Base-by-base conservation (phyloP, 225 moss, liverwort and hornwort genomes). In the Sphagnum contortum region DNA sequence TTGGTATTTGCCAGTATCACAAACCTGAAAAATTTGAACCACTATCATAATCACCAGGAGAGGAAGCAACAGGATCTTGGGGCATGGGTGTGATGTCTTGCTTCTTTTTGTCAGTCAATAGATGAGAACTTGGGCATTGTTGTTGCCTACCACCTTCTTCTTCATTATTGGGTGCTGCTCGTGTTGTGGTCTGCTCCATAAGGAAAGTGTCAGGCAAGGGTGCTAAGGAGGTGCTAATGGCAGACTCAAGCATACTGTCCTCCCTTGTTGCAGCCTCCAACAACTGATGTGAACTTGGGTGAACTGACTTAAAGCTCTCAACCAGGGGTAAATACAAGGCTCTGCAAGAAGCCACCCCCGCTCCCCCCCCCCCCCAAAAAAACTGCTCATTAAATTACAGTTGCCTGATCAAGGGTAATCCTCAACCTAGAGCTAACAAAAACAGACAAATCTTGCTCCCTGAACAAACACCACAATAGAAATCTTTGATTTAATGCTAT, bases 261-360 rank as follows among this genome's bases (percentile, higher is more conserved):
- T 29, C 29, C 29, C 29, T 29, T 29, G 29, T 48, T 4, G 47
- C 5, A 12, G 49, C 50, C 47, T 64, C 49, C 29, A 5, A 11
- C 55, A 69, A 65, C 46, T 47, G 4, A 12, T 63, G 11, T 14
- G 59, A 50, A 8, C 67, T 12, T 7, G 7, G 57, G 6, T 55
- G 65, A n/a, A 65, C 29, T 2, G 8, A 69, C 47, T 59, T 73
- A 8, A 85, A 80, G 63, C 69, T 64, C 63, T 89, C 94, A 12
- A 89, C 89, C 2, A 83, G 57, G 3, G 91, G 78, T 12, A 89
- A 89, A 61, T 87, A 87, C 14, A 83, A 49, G 0, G 74, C 74
- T 52, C 80, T 83, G 70, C 45, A 7, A n/a, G 50, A 12, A 61
- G 47, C 61, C 61, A 61, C 1, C 29, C 29, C 29, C 29, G 1